Conservation (phyloP, 768 basidiomycete genomes). For the Leucocoprinus leucothites region DNA sequence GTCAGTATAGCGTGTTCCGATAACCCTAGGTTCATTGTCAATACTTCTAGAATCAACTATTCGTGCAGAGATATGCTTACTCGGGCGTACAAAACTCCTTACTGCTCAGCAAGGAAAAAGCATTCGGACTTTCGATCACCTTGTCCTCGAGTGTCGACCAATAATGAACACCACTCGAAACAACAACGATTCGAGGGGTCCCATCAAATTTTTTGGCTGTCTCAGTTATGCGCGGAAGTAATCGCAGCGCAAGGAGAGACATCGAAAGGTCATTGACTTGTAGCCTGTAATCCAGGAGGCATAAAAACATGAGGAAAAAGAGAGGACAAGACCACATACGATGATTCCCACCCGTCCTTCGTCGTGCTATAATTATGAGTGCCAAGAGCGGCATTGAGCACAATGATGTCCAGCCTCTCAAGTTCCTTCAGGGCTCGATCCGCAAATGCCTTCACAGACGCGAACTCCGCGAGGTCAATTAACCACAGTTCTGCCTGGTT, state of each 20-base stretch:
- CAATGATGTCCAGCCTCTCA: constrained; percentile 37
- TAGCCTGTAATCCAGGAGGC: constrained; percentile 26
- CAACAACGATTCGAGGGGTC: constrained; percentile 32
- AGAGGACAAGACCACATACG: constrained; percentile 23
- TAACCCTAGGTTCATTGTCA: not conserved
- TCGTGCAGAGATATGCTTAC: not conserved
- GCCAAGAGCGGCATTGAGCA: constrained; percentile 38
- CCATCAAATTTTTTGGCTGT: constrained; percentile 26
- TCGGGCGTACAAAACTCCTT: constrained; percentile 23
- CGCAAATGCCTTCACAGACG: constrained; percentile 33
- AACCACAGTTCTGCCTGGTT: constrained; percentile 32
- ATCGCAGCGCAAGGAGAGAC: constrained; percentile 32
- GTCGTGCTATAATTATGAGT: constrained; percentile 22
- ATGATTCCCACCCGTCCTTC: constrained; percentile 44
- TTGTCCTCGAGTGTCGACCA: constrained; percentile 20
- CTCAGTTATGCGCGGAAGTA: constrained; percentile 37
- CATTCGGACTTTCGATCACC: constrained; percentile 19
- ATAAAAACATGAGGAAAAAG: too few species aligned
- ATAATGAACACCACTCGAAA: constrained; percentile 38
- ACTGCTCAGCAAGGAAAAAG: constrained; percentile 26
- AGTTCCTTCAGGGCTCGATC: constrained; percentile 29
- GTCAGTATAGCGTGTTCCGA: constrained; percentile 22
- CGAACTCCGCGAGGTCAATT: constrained; percentile 35
- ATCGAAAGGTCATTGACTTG: constrained; percentile 43
- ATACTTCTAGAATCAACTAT: too few species aligned